These are phyloP conservation scores for Ustilago esculenta DNA, from an alignment of 1,284 basidiomycete genomes.

Conservation along the genomic window DNA sequence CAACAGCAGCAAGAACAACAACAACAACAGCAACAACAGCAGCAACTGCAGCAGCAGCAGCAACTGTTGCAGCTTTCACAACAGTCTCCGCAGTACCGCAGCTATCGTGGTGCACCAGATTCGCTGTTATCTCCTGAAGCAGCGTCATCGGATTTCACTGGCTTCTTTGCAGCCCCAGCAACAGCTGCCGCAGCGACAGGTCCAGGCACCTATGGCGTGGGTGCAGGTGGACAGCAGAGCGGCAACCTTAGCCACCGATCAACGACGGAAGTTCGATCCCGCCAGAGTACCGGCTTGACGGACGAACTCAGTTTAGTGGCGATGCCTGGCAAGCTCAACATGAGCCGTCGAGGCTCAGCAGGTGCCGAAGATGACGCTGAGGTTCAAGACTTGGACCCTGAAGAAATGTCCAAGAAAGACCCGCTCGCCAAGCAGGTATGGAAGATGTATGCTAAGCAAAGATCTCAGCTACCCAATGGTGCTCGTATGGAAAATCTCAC, in stretches of 20 bases:
- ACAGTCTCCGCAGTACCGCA: slow-evolving; percentile 29
- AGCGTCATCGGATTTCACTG: slow-evolving; percentile 28
- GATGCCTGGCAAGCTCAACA: slow-evolving; percentile 26
- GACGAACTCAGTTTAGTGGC: slow-evolving; percentile 19
- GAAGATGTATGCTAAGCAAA: slow-evolving; percentile 93
- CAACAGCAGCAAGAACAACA: slow-evolving; percentile 19
- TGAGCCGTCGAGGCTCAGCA: slow-evolving; percentile 54
- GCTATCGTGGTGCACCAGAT: slow-evolving; percentile 29
- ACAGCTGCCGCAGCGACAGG: background rate
- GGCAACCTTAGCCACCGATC: slow-evolving; percentile 16
- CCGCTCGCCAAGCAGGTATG: slow-evolving; percentile 94
- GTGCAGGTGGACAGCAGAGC: slow-evolving; percentile 3
- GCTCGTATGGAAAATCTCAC: slow-evolving; percentile 97
- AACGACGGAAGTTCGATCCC: slow-evolving; percentile 15
- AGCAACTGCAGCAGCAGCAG: slow-evolving; percentile 17
- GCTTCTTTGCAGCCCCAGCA: slow-evolving; percentile 15
- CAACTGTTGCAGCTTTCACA: slow-evolving; percentile 22
- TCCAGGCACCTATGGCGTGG: background rate
- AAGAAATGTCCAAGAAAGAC: slow-evolving; percentile 73
- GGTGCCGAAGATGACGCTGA: slow-evolving; percentile 43
- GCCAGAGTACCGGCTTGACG: slow-evolving; percentile 26
- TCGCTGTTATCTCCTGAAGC: slow-evolving; percentile 26
- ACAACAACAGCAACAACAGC: slow-evolving; percentile 16
- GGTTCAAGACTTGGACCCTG: slow-evolving; percentile 50
- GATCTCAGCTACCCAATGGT: slow-evolving; percentile 85